Evolutionary conservation across 1,139 yeast genomes (phyloP).

Genomic region (Pneumocystis sp.): DNA sequence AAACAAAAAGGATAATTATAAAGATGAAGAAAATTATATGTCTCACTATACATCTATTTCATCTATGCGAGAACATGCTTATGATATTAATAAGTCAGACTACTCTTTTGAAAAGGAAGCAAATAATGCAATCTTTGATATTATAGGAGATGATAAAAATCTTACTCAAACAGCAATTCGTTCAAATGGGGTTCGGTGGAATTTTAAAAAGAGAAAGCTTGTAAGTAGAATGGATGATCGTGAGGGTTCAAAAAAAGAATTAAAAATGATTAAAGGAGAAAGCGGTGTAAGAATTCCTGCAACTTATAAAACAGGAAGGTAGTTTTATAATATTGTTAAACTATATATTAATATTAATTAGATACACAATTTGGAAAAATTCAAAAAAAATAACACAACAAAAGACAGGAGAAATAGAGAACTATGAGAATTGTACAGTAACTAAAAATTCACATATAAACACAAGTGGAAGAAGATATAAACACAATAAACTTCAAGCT

Average conservation of each 20-base stretch:
- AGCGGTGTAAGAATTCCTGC: conserved; percentile 92
- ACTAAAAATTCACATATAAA: conserved; percentile 21
- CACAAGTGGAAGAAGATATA: conserved; percentile 20
- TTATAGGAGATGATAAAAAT: conserved; percentile 53
- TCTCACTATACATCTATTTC: conserved; percentile 81
- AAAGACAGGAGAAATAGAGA: conserved; percentile 17
- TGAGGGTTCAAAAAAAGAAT: conserved; percentile 15
- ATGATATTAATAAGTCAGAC: conserved; percentile 26
- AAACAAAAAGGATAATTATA: conserved; percentile 34
- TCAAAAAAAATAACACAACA: conserved; percentile 32
- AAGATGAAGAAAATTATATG: conserved; percentile 73
- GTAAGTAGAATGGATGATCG: conserved; percentile 13
- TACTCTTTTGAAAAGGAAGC: conserved; percentile 71
- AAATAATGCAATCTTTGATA: conserved; percentile 67
- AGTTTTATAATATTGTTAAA: conserved; percentile 64
- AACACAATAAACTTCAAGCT: conserved; percentile 57
- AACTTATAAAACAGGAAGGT: conserved; percentile 64
- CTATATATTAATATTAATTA: conserved; percentile 49
- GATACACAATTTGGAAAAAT: conserved; percentile 35
- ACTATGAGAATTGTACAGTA: conserved; percentile 21
- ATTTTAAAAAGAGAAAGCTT: conserved; percentile 47
- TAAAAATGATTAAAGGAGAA: conserved; percentile 80
- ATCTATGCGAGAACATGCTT: conserved; percentile 72
- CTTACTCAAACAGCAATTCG: conserved; percentile 19
- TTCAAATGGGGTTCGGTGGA: conserved; percentile 62